Evolutionary conservation across 345 rosid species (phyloP).

Genomic region (Camelina laxa): DNA sequence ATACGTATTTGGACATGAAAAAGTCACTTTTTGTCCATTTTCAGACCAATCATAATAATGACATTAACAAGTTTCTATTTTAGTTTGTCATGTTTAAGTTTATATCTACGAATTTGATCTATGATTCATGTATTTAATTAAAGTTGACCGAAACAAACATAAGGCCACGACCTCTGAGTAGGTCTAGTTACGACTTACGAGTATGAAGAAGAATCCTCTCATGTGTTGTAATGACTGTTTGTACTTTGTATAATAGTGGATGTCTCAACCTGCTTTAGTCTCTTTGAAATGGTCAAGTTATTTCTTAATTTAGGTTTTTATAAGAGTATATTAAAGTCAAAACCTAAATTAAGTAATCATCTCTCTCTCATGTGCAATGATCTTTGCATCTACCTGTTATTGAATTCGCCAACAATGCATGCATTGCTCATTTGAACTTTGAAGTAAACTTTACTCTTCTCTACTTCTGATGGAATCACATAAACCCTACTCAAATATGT

Average conservation of each 20-base stretch:
- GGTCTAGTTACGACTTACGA: too few species aligned
- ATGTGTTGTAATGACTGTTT: background rate
- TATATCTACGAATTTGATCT: background rate
- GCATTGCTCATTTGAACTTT: background rate
- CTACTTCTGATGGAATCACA: background rate
- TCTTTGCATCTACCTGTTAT: too few species aligned
- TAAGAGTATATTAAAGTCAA: background rate
- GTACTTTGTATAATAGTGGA: too few species aligned
- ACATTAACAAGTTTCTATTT: background rate
- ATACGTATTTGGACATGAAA: background rate
- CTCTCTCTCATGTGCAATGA: background rate
- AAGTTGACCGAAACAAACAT: background rate
- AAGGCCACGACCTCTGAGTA: background rate
- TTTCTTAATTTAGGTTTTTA: background rate
- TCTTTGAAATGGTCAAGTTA: slow-evolving; percentile 4
- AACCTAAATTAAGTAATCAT: background rate
- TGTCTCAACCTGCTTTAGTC: background rate
- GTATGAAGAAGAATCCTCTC: background rate
- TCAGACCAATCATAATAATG: slow-evolving; percentile 10
- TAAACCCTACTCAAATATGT: background rate
- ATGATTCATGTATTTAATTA: background rate
- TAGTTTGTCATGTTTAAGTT: background rate
- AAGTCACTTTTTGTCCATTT: slow-evolving; percentile 30
- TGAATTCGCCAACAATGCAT: background rate
- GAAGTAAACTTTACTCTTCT: background rate